Conservation (phyloP, 1,284 basidiomycete species). For the Boletus holoroseus region DNA sequence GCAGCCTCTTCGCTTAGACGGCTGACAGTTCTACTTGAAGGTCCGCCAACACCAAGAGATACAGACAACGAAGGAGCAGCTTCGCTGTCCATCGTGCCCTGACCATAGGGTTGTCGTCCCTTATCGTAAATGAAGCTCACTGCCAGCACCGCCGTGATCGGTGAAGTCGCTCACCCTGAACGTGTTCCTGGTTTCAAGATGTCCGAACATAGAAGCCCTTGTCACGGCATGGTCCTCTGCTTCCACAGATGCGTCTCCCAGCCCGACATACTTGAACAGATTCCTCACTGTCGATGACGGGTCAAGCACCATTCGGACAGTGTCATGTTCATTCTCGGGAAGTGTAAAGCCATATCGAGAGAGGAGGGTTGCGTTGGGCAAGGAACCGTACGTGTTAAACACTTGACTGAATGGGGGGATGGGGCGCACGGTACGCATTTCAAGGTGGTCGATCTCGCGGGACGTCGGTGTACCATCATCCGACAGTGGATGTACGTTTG, state of each 20-base stretch:
- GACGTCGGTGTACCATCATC: conserved; percentile 4
- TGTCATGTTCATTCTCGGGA: conserved; percentile 32
- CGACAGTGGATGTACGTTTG: conserved; percentile 9
- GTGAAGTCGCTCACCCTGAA: conserved; percentile 24
- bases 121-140: conserved; percentile 21
- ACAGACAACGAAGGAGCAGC: background rate
- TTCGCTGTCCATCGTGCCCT: conserved; percentile 20
- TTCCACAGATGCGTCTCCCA: conserved; percentile 4
- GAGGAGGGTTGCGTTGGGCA: conserved; percentile 31
- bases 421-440: conserved; percentile 58
- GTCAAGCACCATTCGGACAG: conserved; percentile 24
- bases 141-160: conserved; percentile 25
- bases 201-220: conserved; percentile 4
- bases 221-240: conserved; percentile 15
- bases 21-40: background rate
- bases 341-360: conserved; percentile 36
- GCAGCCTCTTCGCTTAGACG: conserved; percentile 8
- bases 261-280: conserved; percentile 13
- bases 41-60: conserved; percentile 2
- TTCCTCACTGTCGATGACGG: conserved; percentile 13
- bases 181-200: conserved; percentile 25
- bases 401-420: conserved; percentile 58
- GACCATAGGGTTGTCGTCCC: conserved; percentile 15
- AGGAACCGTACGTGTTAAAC: conserved; percentile 81
- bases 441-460: conserved; percentile 44